Base-by-base conservation (phyloP, 2,329 filamentous ascomycete genomes). In the Arthrobotrys musiformis region DNA sequence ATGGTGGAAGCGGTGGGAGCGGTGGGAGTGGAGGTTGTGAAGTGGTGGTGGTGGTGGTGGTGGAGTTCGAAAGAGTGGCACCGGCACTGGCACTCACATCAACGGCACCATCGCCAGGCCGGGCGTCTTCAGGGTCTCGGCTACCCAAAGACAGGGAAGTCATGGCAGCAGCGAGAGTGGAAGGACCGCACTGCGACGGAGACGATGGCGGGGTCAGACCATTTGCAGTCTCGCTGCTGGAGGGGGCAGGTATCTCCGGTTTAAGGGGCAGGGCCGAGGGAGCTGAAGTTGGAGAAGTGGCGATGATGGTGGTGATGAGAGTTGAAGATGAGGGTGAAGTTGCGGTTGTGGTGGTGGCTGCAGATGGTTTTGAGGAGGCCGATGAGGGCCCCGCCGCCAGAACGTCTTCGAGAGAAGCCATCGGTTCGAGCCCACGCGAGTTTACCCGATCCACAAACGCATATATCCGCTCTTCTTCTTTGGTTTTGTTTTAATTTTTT, bases 151-250 rank as follows among this genome's bases (percentile, higher is more conserved):
- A 24, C 56, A 9, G 33, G 6, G 40, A 42, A 15, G 37, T 19
- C 37, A 61, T 61, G 19, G 17, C 35, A 44, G 52, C 26, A 35
- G 42, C 42, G 9, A 61, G 17, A 30, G 37, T 58, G 42, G 64
- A 24, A 35, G 52, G 19, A 69, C 58, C 58, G 40, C 28, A 56
- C 42, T 61, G 74, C 61, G 67, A 63, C 22, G 74, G 67, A 35
- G 74, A 78, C 8, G 74, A 72, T 26, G 74, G 74, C 54, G 74
- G 67, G 52, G 74, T 78, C 19, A 67, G 74, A 30, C 62, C 74
- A 61, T 63, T 70, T 58, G 54, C 54, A 37, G 54, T 30, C 9
- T 17, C 30, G 17, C 40, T 22, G 40, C 37, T 46, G n/a, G 40
- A 37, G 15, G 54, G n/a, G 30, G 19, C 33, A 40, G 44, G 24